Percentiles rank a stretch among this genome's conserved stretches.
These are phyloP conservation scores for Stachybotrys elegans DNA, from an alignment of 2,329 filamentous ascomycete genomes.

Conservation along the genomic window DNA sequence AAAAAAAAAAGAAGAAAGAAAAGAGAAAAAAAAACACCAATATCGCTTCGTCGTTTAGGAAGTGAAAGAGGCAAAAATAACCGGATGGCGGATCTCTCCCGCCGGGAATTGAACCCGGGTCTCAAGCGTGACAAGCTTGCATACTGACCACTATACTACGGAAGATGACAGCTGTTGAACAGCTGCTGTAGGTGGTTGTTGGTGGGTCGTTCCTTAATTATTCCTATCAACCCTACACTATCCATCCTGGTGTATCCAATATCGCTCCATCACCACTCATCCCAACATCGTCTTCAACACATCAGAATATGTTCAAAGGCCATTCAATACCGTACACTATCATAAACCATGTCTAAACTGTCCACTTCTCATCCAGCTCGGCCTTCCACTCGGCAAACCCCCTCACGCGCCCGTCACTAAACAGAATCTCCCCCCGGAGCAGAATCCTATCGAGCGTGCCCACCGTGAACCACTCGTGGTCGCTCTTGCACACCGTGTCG, in stretches of 20 bases:
- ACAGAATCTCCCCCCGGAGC: conserved; percentile 33
- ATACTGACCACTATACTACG: conserved; percentile 9
- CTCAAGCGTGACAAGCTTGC: conserved; percentile 6
- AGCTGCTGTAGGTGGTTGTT: no score
- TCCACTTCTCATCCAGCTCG: conserved; percentile 25
- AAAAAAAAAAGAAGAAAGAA: no score
- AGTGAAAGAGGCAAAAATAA: neutral
- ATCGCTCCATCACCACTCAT: no score
- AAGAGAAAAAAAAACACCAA: neutral
- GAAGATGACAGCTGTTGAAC: conserved; percentile 4
- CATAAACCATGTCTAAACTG: no score
- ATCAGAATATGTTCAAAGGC: no score
- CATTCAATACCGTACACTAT: no score
- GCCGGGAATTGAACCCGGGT: conserved; percentile 5
- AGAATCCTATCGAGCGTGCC: conserved; percentile 27
- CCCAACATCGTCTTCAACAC: no score
- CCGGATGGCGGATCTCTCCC: conserved; percentile 3
- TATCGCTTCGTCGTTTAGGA: no score
- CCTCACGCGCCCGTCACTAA: conserved; percentile 22
- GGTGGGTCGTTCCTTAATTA: no score
- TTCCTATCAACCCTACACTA: no score
- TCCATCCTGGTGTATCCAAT: no score
- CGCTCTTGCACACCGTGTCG: conserved; percentile 27
- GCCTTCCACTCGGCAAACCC: conserved; percentile 31
- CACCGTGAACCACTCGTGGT: conserved; percentile 35